Percentiles rank a stretch among this genome's conserved stretches.
Conservation (phyloP, 192 early-diverging fungal genomes). For the Neocallimastix lanati region DNA sequence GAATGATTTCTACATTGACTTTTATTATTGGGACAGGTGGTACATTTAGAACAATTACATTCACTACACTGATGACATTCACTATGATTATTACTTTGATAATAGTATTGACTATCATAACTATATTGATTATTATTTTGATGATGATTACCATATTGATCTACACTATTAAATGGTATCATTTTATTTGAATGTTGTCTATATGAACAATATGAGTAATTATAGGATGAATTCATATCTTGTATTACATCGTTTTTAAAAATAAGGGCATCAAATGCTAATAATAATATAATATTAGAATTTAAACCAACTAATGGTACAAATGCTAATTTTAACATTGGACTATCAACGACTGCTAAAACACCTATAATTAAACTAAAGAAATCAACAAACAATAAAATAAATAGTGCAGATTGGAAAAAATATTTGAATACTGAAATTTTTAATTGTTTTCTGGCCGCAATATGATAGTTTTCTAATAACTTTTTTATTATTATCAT, state of each 20-base stretch:
- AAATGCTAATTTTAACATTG: background rate
- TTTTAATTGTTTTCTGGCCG: background rate
- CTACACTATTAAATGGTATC: too few species aligned
- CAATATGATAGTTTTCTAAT: background rate
- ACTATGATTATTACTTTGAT: too few species aligned
- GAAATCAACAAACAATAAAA: background rate
- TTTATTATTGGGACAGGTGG: too few species aligned
- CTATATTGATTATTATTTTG: too few species aligned
- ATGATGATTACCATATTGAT: too few species aligned
- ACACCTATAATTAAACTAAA: background rate
- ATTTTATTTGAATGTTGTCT: too few species aligned
- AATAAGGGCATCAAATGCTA: background rate
- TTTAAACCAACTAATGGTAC: background rate
- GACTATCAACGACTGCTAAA: background rate
- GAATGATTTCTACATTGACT: too few species aligned
- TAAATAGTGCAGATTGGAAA: background rate
- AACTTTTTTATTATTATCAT: background rate
- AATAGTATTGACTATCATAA: too few species aligned
- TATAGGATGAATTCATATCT: too few species aligned
- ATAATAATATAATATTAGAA: background rate
- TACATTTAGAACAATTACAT: too few species aligned
- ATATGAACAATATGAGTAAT: too few species aligned
- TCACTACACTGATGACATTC: too few species aligned
- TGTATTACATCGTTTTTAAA: background rate
- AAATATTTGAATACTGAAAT: background rate